Conservation (phyloP, 306 rosid genomes). For the Pterocarpus macrocarpus region DNA sequence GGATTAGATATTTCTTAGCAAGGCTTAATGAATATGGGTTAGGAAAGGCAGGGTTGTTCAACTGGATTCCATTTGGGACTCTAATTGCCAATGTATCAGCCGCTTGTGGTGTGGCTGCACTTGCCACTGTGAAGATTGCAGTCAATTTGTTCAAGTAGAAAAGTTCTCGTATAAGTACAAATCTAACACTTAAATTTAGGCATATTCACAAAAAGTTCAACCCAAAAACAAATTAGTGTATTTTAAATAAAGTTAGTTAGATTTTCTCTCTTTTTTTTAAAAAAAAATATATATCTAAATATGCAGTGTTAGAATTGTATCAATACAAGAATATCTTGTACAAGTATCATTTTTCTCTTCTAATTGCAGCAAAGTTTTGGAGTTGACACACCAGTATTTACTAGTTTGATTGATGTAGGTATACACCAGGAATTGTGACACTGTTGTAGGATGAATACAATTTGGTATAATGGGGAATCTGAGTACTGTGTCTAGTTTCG, state of each 20-base stretch:
- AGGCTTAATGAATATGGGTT: conserved; percentile 81
- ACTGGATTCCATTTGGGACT: conserved; percentile 92
- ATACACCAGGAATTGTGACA: conserved; percentile 61
- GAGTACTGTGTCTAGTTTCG: conserved; percentile 89
- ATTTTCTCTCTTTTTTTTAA: no score
- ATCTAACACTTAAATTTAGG: no score
- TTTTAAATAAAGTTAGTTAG: no score
- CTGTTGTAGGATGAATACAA: conserved; percentile 64
- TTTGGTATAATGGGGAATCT: conserved; percentile 82
- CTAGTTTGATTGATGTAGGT: conserved; percentile 58
- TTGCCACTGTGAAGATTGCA: conserved; percentile 61
- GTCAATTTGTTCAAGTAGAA: conserved; percentile 47
- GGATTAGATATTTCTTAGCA: conserved; percentile 95
- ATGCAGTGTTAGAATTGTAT: no score
- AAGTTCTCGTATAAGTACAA: no score
- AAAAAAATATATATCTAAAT: no score
- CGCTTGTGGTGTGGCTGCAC: conserved; percentile 84
- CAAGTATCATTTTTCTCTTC: no score
- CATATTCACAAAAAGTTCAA: neutral
- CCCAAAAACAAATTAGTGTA: no score
- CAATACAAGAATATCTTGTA: no score
- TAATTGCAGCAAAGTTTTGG: conserved; percentile 13
- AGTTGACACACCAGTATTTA: conserved; percentile 1
- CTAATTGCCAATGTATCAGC: conserved; percentile 86
- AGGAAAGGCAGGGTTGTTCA: conserved; percentile 60